A percentile compares a stretch with the other conserved stretches of the same genome.
Conservation (phyloP, 306 rosid species). For the Cucurbita moschata region DNA sequence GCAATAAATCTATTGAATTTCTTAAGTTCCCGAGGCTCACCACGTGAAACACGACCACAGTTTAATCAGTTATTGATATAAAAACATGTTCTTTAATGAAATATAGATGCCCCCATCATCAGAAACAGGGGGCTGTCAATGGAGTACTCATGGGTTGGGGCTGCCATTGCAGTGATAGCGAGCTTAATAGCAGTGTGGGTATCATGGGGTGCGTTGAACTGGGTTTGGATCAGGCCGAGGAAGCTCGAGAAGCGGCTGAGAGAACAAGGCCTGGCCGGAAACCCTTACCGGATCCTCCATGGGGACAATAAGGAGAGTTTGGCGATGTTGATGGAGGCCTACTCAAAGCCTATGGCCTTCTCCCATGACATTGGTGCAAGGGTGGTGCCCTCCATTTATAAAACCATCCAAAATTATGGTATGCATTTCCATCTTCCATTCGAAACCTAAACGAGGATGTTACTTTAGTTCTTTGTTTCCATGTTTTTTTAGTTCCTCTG, state of each 20-base stretch:
- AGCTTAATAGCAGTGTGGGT: too few species aligned
- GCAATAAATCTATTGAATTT: too few species aligned
- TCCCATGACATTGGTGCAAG: neutral
- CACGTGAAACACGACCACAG: too few species aligned
- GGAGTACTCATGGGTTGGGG: too few species aligned
- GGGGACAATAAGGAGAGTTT: constrained; percentile 18
- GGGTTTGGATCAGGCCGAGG: constrained; percentile 21
- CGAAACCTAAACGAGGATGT: neutral
- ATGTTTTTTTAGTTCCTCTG: too few species aligned
- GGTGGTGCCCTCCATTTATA: neutral
- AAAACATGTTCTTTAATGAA: too few species aligned
- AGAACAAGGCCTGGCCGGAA: constrained; percentile 20
- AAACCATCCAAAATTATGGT: neutral
- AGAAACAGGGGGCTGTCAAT: too few species aligned
- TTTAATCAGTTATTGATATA: too few species aligned
- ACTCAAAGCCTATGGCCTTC: constrained; percentile 17
- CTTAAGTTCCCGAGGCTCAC: too few species aligned
- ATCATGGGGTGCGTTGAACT: neutral
- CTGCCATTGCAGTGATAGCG: too few species aligned
- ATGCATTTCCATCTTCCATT: neutral
- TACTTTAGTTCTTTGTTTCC: too few species aligned
- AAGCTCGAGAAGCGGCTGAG: constrained; percentile 15
- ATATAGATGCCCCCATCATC: too few species aligned
- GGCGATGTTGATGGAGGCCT: neutral
- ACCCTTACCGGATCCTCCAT: constrained; percentile 11